phyloP scores from a whole-genome alignment of 1,139 yeast genomes.

The Diutina rugosa region DNA sequence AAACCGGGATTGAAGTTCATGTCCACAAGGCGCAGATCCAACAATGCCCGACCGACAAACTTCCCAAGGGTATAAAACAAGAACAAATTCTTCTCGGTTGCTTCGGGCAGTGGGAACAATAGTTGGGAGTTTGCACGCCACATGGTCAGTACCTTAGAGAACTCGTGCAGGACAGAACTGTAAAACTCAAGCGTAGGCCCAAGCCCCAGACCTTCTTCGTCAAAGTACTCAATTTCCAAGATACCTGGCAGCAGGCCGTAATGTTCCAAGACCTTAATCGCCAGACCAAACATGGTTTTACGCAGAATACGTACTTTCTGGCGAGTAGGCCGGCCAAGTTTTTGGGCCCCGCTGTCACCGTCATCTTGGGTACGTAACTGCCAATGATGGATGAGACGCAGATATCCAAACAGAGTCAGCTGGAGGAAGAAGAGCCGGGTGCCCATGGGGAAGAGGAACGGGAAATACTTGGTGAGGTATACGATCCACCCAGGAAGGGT shows the following conservation, averaged over 20 bases:
- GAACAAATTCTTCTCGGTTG: conserved; percentile 22
- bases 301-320: conserved; percentile 76
- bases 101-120: conserved; percentile 59
- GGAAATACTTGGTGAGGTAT: conserved; percentile 55
- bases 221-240: conserved; percentile 77
- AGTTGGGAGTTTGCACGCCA: conserved; percentile 26
- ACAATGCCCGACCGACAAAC: conserved; percentile 73
- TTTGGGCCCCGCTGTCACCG: conserved; percentile 4
- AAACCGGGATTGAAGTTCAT: conserved; percentile 65
- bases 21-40: conserved; percentile 81
- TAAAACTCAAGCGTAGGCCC: conserved; percentile 96
- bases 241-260: conserved; percentile 75
- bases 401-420: conserved; percentile 85
- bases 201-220: conserved; percentile 91
- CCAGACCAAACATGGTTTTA: conserved; percentile 59
- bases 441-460: conserved; percentile 78
- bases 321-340: conserved; percentile 56
- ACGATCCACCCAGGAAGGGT: conserved; percentile 81
- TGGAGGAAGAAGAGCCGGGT: conserved; percentile 69
- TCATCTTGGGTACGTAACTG: conserved; percentile 5
- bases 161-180: conserved; percentile 67
- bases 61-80: conserved; percentile 64
- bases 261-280: conserved; percentile 62
- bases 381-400: conserved; percentile 76
- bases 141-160: conserved; percentile 26